Percentiles rank a stretch among this genome's conserved stretches.
These are phyloP conservation scores for Dryas drummondii DNA, from an alignment of 306 rosid genomes.

Conservation along the genomic window DNA sequence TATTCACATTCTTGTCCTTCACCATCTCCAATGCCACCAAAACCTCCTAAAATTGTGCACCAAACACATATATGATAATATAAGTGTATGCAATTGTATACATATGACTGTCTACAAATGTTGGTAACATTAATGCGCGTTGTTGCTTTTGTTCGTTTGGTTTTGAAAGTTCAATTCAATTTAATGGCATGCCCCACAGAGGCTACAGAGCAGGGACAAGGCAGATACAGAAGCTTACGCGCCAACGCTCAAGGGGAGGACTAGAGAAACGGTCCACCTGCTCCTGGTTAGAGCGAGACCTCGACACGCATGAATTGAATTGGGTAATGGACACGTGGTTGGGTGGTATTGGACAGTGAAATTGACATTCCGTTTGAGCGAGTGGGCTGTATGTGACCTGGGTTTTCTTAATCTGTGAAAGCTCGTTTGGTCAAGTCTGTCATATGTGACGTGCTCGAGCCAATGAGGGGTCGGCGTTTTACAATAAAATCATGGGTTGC, in stretches of 20 bases:
- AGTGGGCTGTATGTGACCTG: not conserved
- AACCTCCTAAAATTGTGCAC: not conserved
- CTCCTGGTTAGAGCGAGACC: not conserved
- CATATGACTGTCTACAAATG: no score
- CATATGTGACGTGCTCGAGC: no score
- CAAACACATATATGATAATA: not conserved
- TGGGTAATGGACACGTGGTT: not conserved
- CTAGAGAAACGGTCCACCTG: no score
- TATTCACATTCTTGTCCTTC: constrained; percentile 9
- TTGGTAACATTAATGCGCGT: not conserved
- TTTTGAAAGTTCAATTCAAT: not conserved
- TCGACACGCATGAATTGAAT: not conserved
- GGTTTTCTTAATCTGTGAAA: not conserved
- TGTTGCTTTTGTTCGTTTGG: no score
- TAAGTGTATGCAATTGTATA: no score
- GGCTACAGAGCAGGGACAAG: not conserved
- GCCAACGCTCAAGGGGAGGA: not conserved
- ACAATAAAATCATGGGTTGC: no score
- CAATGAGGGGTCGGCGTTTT: no score
- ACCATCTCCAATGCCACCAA: constrained; percentile 1
- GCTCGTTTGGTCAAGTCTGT: not conserved
- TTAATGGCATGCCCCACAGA: not conserved
- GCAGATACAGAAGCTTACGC: not conserved
- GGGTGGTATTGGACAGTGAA: not conserved
- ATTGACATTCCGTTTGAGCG: not conserved